Base-by-base conservation (phyloP, 2,329 filamentous ascomycete genomes). In the Botrytis squamosa region DNA sequence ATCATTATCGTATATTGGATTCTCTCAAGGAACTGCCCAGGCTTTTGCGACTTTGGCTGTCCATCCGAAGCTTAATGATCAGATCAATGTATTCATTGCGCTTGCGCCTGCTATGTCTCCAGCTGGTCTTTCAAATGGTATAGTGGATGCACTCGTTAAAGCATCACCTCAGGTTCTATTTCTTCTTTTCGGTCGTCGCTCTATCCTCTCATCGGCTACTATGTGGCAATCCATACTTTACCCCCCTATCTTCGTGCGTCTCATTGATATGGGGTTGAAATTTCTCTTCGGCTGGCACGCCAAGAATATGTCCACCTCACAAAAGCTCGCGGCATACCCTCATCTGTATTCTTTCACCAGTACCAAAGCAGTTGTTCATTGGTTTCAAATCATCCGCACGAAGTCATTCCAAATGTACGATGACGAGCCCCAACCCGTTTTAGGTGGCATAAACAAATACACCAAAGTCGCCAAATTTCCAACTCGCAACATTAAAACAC, bases 361-460 rank as follows among this genome's bases (percentile, higher is more conserved):
- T 81, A 97, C 94, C 73, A 99, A 99, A 84, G 95, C 92, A 33
- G 94, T 99, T 14, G 96, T 99, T 0, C 96, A 99, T 81, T 99
- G 96, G 96, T 99, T 99, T 82, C 96, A 99, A 81, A 98, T 99
- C 81, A 99, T 99, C 79, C 92, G 96, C 77, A 98, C 95, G 80
- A 93, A 94, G 79, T 94, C 90, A 40, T 98, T 99, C 82, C 96
- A 99, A 83, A 98, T 99, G 93, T 98, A 95, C 82, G 96, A 99
- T 81, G 96, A 99, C 81, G 95, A 98, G 79, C 88, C 96, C 0
- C 92, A 94, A 73, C 91, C 91, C 42, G 92, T 92, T 71, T 85
- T 95, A 55, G 89, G 88, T 36, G 90, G 90, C 7, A 88, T 88
- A 71, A 91, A 89, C 80, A 94, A 95, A 79, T 97, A 97, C 84